phyloP scores from a whole-genome alignment of 805 yeast genomes.

The Tetrapisispora arboricola region DNA sequence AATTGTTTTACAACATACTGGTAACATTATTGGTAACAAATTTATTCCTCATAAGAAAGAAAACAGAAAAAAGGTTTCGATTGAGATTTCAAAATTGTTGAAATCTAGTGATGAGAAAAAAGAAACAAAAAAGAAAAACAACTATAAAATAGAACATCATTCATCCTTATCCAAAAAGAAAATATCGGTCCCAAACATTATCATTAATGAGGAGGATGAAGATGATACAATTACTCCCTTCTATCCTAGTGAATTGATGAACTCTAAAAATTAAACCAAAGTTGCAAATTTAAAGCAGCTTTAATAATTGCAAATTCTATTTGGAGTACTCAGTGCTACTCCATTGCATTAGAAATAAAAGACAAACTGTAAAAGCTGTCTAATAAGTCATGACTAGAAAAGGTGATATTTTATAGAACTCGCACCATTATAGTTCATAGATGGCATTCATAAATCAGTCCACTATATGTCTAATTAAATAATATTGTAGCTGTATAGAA shows the following conservation, averaged over 20 bases:
- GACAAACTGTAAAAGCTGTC: too few relatives aligned
- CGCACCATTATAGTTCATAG: too few relatives aligned
- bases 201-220: not conserved
- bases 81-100: conserved; percentile 15
- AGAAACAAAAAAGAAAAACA: not conserved
- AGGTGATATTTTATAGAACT: too few relatives aligned
- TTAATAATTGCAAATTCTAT: too few relatives aligned
- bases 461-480: too few relatives aligned
- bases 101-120: conserved; percentile 6
- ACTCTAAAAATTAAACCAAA: too few relatives aligned
- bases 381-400: too few relatives aligned
- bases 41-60: conserved; percentile 37
- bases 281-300: too few relatives aligned
- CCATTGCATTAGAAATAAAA: too few relatives aligned
- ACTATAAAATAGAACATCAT: not conserved
- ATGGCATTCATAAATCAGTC: too few relatives aligned
- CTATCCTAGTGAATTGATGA: not conserved
- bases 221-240: not conserved
- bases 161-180: not conserved
- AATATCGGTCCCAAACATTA: not conserved
- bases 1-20: conserved; percentile 46
- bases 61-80: conserved; percentile 17
- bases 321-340: too few relatives aligned
- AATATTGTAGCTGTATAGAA: too few relatives aligned
- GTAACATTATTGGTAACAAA: conserved; percentile 52